Conservation (phyloP, 2,329 filamentous ascomycete species). For the Arthroderma uncinatum region DNA sequence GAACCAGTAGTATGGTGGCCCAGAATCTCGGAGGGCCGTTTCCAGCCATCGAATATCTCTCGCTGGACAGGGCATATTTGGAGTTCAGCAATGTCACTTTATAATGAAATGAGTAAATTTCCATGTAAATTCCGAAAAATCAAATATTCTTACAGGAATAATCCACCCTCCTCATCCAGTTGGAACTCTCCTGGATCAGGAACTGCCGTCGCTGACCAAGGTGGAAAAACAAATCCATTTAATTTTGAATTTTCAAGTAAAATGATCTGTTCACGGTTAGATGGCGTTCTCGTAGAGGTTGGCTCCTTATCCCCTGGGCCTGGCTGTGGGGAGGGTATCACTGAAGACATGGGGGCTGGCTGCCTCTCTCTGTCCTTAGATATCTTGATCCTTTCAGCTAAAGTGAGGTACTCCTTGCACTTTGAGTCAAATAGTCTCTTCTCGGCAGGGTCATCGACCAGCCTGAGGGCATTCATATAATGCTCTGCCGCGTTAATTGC, state of each 20-base stretch:
- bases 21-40: conserved; percentile 60
- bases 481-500: conserved; percentile 68
- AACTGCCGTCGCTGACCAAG: conserved; percentile 53
- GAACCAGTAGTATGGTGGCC: conserved; percentile 11
- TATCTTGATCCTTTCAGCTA: conserved; percentile 65
- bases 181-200: conserved; percentile 54
- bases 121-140: not conserved
- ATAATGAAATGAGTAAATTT: conserved; percentile 14
- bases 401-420: conserved; percentile 57
- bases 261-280: conserved; percentile 64
- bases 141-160: conserved; percentile 49
- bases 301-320: conserved; percentile 34
- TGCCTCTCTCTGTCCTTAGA: conserved; percentile 15
- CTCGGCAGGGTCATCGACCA: conserved; percentile 49
- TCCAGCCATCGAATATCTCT: conserved; percentile 73
- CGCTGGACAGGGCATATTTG: conserved; percentile 63
- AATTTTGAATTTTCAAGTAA: conserved; percentile 66
- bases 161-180: conserved; percentile 36
- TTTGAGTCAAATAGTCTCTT: conserved; percentile 56
- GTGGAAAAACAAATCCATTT: conserved; percentile 72
- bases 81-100: conserved; percentile 57
- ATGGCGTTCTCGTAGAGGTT: conserved; percentile 47
- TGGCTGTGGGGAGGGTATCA: conserved; percentile 17
- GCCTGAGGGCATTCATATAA: conserved; percentile 63
- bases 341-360: conserved; percentile 14